Percentiles rank a stretch among this genome's conserved stretches.
These are phyloP conservation scores for Candida sojae DNA, from an alignment of 1,139 yeast genomes.

Conservation along the genomic window DNA sequence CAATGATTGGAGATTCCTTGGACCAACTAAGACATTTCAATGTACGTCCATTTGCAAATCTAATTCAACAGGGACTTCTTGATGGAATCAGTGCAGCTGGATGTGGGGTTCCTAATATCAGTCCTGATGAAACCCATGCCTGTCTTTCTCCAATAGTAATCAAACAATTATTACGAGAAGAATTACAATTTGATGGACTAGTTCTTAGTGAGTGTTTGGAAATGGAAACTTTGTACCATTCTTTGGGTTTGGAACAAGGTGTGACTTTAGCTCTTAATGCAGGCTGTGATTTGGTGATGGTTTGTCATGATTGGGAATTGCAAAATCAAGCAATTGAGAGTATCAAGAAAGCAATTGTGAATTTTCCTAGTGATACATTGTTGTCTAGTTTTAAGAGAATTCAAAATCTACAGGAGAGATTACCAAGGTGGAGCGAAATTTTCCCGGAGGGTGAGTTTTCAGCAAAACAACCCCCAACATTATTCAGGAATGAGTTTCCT, in stretches of 20 bases:
- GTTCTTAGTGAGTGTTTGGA: constrained; percentile 68
- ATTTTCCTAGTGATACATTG: constrained; percentile 53
- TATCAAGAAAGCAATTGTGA: constrained; percentile 51
- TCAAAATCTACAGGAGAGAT: constrained; percentile 41
- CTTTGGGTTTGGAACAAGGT: constrained; percentile 68
- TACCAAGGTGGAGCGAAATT: constrained; percentile 52
- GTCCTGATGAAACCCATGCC: constrained; percentile 65
- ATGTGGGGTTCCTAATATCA: constrained; percentile 65
- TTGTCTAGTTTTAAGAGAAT: constrained; percentile 46
- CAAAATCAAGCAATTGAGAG: constrained; percentile 64
- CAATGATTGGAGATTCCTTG: constrained; percentile 59
- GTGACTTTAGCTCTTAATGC: constrained; percentile 63
- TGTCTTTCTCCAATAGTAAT: constrained; percentile 61
- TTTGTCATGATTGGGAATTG: constrained; percentile 57
- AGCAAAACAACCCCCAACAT: constrained; percentile 24
- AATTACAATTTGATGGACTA: constrained; percentile 57
- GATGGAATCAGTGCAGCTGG: constrained; percentile 69
- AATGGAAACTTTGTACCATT: constrained; percentile 63
- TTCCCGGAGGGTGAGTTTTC: constrained; percentile 40
- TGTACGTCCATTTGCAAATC: constrained; percentile 53
- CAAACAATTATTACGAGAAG: constrained; percentile 53
- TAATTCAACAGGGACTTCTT: constrained; percentile 48
- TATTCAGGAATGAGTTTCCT: constrained; percentile 31
- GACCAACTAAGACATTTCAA: constrained; percentile 56
- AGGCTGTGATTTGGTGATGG: constrained; percentile 67